Conservation (phyloP, 192 early-diverging fungal species). For the Backusella psychrophila region DNA sequence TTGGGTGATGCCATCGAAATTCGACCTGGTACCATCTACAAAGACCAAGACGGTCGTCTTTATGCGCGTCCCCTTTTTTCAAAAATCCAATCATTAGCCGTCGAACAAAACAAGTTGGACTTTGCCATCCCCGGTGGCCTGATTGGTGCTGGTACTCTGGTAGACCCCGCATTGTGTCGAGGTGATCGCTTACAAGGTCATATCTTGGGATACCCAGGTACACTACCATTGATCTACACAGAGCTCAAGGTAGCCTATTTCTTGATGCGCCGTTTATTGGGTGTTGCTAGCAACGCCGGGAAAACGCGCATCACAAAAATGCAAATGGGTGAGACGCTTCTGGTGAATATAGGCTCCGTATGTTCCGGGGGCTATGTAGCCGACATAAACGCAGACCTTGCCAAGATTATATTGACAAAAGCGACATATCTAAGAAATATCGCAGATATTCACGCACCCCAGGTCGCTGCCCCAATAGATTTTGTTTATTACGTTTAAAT, state of each 20-base stretch:
- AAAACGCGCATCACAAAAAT: conserved; percentile 83
- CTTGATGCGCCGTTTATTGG: conserved; percentile 90
- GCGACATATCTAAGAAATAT: conserved; percentile 91
- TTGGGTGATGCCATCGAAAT: conserved; percentile 96
- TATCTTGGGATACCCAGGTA: conserved; percentile 88
- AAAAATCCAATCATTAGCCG: conserved; percentile 77
- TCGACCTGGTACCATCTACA: conserved; percentile 88
- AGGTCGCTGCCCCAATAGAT: too few species aligned
- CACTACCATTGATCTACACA: conserved; percentile 88
- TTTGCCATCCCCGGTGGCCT: conserved; percentile 98
- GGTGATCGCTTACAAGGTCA: conserved; percentile 94
- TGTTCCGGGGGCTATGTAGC: conserved; percentile 91
- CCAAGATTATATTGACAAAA: conserved; percentile 87
- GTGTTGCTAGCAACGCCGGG: conserved; percentile 80
- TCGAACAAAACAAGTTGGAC: conserved; percentile 87
- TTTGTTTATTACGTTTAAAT: too few species aligned
- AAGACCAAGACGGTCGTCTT: conserved; percentile 80
- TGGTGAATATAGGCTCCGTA: conserved; percentile 95
- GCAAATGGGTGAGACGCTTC: conserved; percentile 84
- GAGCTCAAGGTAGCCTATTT: conserved; percentile 97
- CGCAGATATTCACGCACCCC: too few species aligned
- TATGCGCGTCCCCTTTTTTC: conserved; percentile 84
- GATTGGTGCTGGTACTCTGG: conserved; percentile 94
- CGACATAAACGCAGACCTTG: conserved; percentile 86
- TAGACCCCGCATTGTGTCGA: conserved; percentile 94